Percentiles rank a stretch among this genome's conserved stretches.
phyloP scores from a whole-genome alignment of 31 red algal genomes.

The Porphyra umbilicalis region DNA sequence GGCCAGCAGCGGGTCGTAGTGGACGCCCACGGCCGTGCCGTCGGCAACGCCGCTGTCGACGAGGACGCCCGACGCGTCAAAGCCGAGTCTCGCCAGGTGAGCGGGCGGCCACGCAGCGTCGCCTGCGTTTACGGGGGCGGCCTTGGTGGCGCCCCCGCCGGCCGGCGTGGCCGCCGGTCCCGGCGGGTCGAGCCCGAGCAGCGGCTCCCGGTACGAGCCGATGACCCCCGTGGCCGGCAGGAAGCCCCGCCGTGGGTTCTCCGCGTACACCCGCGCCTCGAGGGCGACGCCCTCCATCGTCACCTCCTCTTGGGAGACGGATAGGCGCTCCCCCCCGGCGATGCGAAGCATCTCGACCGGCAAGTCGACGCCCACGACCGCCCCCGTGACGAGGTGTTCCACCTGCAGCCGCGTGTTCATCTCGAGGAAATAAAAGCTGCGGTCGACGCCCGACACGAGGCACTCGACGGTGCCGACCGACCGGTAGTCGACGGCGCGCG shows the following conservation, averaged over 20 bases:
- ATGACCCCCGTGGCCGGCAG: slow-evolving; percentile 16
- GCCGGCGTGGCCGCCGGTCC: no score
- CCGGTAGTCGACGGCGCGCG: slow-evolving; percentile 26
- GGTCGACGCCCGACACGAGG: slow-evolving; percentile 25
- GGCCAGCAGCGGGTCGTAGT: slow-evolving; percentile 48
- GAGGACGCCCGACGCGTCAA: slow-evolving; percentile 12
- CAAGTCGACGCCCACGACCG: slow-evolving; percentile 54
- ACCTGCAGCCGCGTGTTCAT: slow-evolving; percentile 79
- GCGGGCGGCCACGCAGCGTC: not conserved
- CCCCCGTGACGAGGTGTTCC: slow-evolving; percentile 67
- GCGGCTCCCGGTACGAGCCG: slow-evolving; percentile 8
- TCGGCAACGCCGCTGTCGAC: slow-evolving; percentile 40
- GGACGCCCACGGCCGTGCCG: slow-evolving; percentile 19
- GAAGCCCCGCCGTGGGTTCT: slow-evolving; percentile 37
- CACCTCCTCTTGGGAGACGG: slow-evolving; percentile 32
- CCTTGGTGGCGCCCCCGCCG: not conserved
- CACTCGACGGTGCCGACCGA: slow-evolving; percentile 71
- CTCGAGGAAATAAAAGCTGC: slow-evolving; percentile 53
- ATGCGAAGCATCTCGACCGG: slow-evolving; percentile 27
- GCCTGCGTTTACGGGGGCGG: not conserved
- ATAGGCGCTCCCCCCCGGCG: slow-evolving; percentile 26
- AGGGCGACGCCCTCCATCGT: slow-evolving; percentile 25
- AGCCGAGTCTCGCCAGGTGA: not conserved
- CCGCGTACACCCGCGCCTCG: slow-evolving; percentile 62
- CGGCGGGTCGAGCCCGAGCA: no score